Evolutionary conservation across 164 flowering plant genomes (phyloP), one percentile per base, ranked within the genome.

Genomic region (Stephania yunnanensis): DNA sequence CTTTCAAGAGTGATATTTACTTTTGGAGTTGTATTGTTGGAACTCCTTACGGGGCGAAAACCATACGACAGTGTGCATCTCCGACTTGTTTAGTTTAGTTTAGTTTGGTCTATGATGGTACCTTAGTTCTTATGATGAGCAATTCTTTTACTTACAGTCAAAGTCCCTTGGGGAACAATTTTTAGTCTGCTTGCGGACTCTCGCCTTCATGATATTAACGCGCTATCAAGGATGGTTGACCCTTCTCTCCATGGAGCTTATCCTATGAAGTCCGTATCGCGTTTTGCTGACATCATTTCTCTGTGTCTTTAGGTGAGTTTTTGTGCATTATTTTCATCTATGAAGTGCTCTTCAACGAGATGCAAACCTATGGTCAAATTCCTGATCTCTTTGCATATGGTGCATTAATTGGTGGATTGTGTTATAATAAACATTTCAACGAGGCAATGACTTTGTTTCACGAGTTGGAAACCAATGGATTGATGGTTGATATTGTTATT

Each of bases 11-110:
- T 86, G 99, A 95, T 83, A 94, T 95, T 61, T 95, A 91, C 85
- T 80, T 93, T 95, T 87, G 99, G 99, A 42, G 97, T 92, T 63
- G 97, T 95, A 65, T 91, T 95, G 97, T 76, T 95, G 67, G 99
- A 95, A 84, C 91, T 95, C 58, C 86, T 95, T 71, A 93, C 99
- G 2, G 99, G 98, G 52, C 83, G 98, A 63, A 90, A 84, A 81
- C 83, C 98, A 53, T 77, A 87, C 71, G 98, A 95, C 86, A 87
- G 91, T n/a, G 99, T 95, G 79, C 64, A 19, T 15, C 19, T 63
- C 67, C 50, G 50, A 20, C 22, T 63, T 22, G 0, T 61, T 3
- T 30, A 55, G 74, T 68, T 46, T 69, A n/a, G 25, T 25, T 25
- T 25, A 25, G 25, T 25, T 25, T 25, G 17, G 1, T 10, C 67